These are phyloP conservation scores for Vigna trinervia DNA, from an alignment of 306 rosid species.

Conservation along the genomic window DNA sequence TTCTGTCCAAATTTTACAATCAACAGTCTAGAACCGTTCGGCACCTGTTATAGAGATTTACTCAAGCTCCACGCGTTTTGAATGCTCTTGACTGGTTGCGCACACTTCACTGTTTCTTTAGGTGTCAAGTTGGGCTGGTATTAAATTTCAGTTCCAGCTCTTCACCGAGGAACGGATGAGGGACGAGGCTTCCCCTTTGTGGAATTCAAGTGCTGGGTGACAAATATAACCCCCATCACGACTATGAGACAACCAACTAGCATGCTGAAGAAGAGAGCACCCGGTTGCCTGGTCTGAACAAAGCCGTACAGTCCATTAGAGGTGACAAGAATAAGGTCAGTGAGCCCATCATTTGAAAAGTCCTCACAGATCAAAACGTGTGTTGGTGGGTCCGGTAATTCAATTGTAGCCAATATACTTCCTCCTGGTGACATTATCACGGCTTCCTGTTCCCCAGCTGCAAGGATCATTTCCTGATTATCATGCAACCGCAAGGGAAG, in stretches of 20 bases:
- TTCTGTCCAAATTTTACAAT: conserved; percentile 39
- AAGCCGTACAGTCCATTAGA: conserved; percentile 87
- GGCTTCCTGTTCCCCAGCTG: conserved; percentile 99
- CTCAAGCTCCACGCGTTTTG: conserved; percentile 28
- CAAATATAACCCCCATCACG: conserved; percentile 90
- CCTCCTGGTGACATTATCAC: conserved; percentile 89
- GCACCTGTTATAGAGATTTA: conserved; percentile 28
- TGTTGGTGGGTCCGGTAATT: conserved; percentile 88
- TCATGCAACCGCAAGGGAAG: conserved; percentile 68
- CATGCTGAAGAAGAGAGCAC: conserved; percentile 96
- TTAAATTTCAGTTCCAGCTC: conserved; percentile 26
- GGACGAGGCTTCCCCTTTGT: conserved; percentile 87
- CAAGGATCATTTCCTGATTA: conserved; percentile 79
- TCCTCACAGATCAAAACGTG: conserved; percentile 81
- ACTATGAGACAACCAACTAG: conserved; percentile 92
- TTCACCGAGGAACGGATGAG: conserved; percentile 61
- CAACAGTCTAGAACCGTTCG: conserved; percentile 11
- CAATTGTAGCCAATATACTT: conserved; percentile 67
- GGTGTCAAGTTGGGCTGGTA: conserved; percentile 31
- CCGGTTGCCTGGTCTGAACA: conserved; percentile 96
- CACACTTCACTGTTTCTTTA: conserved; percentile 9
- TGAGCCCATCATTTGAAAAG: conserved; percentile 95
- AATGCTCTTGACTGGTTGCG: conserved; percentile 24
- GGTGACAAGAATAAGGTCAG: conserved; percentile 87
- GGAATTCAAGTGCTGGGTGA: conserved; percentile 89